A percentile compares a stretch with the other conserved stretches of the same genome.
phyloP scores from a whole-genome alignment of 495 filamentous ascomycete genomes.

The Tetracladium setigerum region DNA sequence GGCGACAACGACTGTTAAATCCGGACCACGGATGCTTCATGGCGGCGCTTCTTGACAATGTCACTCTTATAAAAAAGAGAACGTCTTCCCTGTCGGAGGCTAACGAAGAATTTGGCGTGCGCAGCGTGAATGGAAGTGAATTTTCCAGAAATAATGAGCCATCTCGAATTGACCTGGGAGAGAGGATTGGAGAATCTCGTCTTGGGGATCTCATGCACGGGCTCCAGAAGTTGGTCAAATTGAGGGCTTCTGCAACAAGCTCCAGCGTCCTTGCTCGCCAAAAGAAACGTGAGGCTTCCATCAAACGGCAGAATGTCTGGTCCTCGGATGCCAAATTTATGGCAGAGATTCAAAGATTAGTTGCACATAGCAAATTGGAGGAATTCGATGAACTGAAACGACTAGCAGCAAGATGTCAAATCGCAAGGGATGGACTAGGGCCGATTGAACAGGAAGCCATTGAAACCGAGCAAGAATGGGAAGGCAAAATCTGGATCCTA shows the following conservation, averaged over 20 bases:
- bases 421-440: conserved; percentile 8
- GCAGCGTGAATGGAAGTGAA: no score
- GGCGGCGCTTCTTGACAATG: no score
- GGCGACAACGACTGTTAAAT: no score
- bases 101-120: no score
- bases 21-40: no score
- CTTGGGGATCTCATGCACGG: conserved; percentile 4
- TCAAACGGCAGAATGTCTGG: conserved; percentile 8
- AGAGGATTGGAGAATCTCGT: neutral
- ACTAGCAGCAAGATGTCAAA: conserved; percentile 6
- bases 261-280: conserved; percentile 7
- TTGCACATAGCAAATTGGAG: neutral
- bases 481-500: conserved; percentile 7
- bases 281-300: conserved; percentile 4
- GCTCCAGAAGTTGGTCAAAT: neutral
- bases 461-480: conserved; percentile 14
- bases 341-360: conserved; percentile 4
- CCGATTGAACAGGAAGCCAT: conserved; percentile 13
- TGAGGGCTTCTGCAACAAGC: conserved; percentile 1
- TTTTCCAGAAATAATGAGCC: no score
- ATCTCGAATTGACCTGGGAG: no score
- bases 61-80: no score
- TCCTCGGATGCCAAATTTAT: conserved; percentile 5
- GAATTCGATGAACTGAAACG: neutral
- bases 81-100: no score